Base-by-base conservation (phyloP, 2,329 filamentous ascomycete species). In the Nemania sp. region DNA sequence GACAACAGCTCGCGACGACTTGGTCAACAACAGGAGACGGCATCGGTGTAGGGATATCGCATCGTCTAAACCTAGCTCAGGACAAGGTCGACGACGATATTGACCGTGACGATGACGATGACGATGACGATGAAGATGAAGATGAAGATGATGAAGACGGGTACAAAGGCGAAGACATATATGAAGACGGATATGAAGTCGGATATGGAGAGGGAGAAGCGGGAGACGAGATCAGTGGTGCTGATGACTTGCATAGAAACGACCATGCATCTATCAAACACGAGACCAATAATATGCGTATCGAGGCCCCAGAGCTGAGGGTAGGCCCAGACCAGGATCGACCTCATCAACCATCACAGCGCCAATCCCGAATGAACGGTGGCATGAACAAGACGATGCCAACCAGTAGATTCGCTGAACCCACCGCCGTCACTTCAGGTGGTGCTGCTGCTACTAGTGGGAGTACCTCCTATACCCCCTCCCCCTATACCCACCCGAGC, bases 61-160 rank as follows among this genome's bases (percentile, higher is more conserved):
- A 62, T 53, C n/a, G n/a, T n/a, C n/a, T n/a, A n/a, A n/a, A 22
- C 29, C n/a, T 38, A n/a, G 49, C 10, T 22, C 41, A 49, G 27
- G 55, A 62, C 8, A 38, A 38, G 22, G 29, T 62, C 24, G 59
- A 62, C 38, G 63, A 62, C 57, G 63, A 62, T 35, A 54, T 64
- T 27, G 67, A 54, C 27, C 10, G 47, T 3, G 59, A 62, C 45
- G 62, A 57, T 18, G 57, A 59, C 20, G 54, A 54, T 13, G 58
- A 63, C n/a, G 24, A 53, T 20, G 43, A 47, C 43, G 43, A 49
- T 2, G 38, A 54, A 8, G 59, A 57, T 10, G 53, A 54, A n/a
- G n/a, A 53, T 20, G 43, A 47, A 10, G 43, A 49, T 2, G 38
- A 54, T 10, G 59, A 57, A 15, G 53, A 54, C 20, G 45, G 26